Evolutionary conservation across 2,329 filamentous ascomycete genomes (phyloP).

Genomic region (Aspergillus pseudoterreus): DNA sequence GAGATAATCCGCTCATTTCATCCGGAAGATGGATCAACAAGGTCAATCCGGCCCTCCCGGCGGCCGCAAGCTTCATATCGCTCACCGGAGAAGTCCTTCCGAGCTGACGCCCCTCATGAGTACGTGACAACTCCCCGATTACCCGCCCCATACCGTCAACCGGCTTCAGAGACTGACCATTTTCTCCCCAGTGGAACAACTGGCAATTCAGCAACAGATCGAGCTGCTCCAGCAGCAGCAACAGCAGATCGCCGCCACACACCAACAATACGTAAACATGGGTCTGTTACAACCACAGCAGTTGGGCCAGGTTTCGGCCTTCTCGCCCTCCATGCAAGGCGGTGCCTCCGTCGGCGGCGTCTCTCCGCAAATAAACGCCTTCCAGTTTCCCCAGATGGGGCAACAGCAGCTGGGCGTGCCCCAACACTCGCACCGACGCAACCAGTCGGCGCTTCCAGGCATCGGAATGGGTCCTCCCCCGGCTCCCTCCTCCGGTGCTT

Average conservation of each 20-base stretch:
- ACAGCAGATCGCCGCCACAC: constrained; percentile 92
- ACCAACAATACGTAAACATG: constrained; percentile 98
- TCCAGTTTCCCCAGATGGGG: constrained; percentile 82
- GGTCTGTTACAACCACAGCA: constrained; percentile 88
- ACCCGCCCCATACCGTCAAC: constrained; percentile 42
- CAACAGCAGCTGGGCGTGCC: constrained; percentile 67
- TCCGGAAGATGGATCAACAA: constrained; percentile 61
- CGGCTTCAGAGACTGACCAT: constrained; percentile 14
- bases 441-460: constrained; percentile 92
- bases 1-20: constrained; percentile 14
- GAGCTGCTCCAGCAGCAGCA: constrained; percentile 96
- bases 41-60: constrained; percentile 57
- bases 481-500: constrained; percentile 82
- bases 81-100: constrained; percentile 92
- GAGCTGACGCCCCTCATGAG: constrained; percentile 97
- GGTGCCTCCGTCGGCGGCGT: constrained; percentile 67
- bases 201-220: constrained; percentile 96
- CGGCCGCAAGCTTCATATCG: constrained; percentile 91
- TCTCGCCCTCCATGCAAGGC: constrained; percentile 70
- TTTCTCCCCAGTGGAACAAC: constrained; percentile 74
- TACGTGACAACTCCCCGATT: constrained; percentile 54
- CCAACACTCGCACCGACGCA: constrained; percentile 88
- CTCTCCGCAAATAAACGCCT: constrained; percentile 70
- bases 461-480: constrained; percentile 89
- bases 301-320: constrained; percentile 66